Base-by-base conservation (phyloP, 1,284 basidiomycete genomes). In the Fistulinella staudtii region DNA sequence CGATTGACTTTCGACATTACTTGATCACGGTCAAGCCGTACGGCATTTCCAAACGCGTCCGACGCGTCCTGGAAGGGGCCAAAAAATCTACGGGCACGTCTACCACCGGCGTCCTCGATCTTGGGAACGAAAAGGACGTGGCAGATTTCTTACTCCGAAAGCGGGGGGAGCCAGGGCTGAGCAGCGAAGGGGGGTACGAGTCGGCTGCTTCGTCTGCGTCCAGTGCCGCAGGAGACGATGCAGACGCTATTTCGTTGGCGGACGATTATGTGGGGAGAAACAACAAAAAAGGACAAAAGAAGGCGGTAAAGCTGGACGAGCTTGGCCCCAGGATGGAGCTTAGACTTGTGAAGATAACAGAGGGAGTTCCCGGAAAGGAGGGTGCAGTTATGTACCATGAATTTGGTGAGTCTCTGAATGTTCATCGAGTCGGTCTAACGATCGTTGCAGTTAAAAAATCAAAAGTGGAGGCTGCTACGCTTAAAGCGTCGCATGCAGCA, bases 321-420 rank as follows among this genome's bases (percentile, higher is more conserved):
- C 83, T 98, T 40, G 96, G 96, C 0, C 96, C 96, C 22, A 75
- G 96, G 55, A 85, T 99, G 81, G 96, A 99, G 67, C 70, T 98
- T 53, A 79, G 80, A 54, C 73, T 99, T 51, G 81, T 98, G 61
- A 99, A 99, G 74, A 91, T 99, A 51, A 82, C 85, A 15, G 94
- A 97, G 66, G 93, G 94, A n/a, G 72, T 91, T 8, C 90, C 92
- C 4, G 92, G 92, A 8, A 88, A 80, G 61, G 89, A 93, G 62
- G 89, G 92, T 3, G 77, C 79, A 53, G 91, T 96, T 1, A 84
- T 97, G 35, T 94, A 87, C 70, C 94, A 97, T 64, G 85, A 90
- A 67, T 88, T 93, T 56, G 85, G 92, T 90, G 53, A 55, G 84
- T 72, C 10, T 9, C 37, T 37, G 27, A 33, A 40, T 42, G 18